phyloP scores from a whole-genome alignment of 2,329 filamentous ascomycete species.

The Rhynchosporium secalis region DNA sequence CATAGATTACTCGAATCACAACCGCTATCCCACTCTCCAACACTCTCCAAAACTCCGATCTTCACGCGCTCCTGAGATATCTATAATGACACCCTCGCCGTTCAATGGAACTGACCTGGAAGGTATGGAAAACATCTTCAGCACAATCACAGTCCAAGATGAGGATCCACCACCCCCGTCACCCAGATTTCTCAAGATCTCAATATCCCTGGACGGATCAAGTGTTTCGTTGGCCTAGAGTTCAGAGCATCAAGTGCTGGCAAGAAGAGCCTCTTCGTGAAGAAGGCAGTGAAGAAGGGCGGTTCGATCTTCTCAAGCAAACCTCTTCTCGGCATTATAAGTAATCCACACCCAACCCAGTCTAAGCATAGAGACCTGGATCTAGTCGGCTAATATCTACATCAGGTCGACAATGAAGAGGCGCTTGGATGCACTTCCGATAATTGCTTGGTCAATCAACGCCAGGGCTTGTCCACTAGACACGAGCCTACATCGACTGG shows the following conservation, averaged over 20 bases:
- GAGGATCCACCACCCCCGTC: too few species aligned
- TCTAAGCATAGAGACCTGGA: too few species aligned
- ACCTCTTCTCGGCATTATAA: slow-evolving; percentile 6
- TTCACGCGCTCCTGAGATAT: not conserved
- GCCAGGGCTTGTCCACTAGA: not conserved
- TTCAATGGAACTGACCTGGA: not conserved
- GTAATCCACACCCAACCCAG: not conserved
- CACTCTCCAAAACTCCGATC: not conserved
- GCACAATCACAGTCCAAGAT: too few species aligned
- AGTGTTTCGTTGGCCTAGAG: not conserved
- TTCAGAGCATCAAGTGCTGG: not conserved
- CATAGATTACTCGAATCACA: too few species aligned
- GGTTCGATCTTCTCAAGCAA: not conserved
- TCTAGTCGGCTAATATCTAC: not conserved
- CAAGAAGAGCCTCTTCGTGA: not conserved
- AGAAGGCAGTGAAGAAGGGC: not conserved
- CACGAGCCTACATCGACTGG: not conserved
- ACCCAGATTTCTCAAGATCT: too few species aligned
- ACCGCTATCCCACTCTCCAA: not conserved
- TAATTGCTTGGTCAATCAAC: slow-evolving; percentile 7
- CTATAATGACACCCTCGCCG: not conserved
- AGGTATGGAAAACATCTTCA: too few species aligned
- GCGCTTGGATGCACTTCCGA: not conserved
- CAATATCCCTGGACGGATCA: not conserved
- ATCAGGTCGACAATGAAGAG: slow-evolving; percentile 7